Base-by-base conservation (phyloP, 371 early-diverging fungal genomes). In the Mortierella sp. region DNA sequence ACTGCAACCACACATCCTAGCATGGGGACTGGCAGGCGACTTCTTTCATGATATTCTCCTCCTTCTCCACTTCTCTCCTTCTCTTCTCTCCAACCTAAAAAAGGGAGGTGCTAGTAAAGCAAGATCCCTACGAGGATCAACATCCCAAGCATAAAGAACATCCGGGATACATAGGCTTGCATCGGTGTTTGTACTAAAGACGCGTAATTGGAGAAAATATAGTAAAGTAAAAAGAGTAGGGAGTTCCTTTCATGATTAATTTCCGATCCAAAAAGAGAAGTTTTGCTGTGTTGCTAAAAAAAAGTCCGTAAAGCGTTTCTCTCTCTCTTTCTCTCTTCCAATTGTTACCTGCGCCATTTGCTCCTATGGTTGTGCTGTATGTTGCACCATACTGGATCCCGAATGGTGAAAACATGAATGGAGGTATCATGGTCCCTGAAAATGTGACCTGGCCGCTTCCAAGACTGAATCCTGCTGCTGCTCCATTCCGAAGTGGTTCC, bases 61-160 rank as follows among this genome's bases (percentile, higher is more conserved):
- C 9, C 37, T 9, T 5, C 37, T 37, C 37, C 37, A 37, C 3
- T 37, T 9, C 37, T 37, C 3, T 37, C 3, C 9, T 37, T 37
- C n/a, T n/a, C n/a, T n/a, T n/a, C n/a, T n/a, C n/a, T n/a, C n/a
- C n/a, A n/a, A 37, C 9, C 3, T 37, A 37, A 37, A 37, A 37
- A 37, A 37, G 9, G 9, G 37, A 37, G 37, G 37, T 9, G 37
- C 57, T 81, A 91, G 63, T 86, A 86, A 46, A 90, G 85, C 48
- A 91, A 64, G 50, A 91, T 88, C 57, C 87, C 87, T 57, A 90
- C 85, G 9, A 90, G 76, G 50, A 90, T 75, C 75, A 91, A 83
- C 19, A 87, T 85, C 4, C 90, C 85, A 29, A 91, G 64, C 90
- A 91, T 91, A 81, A 92, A 84, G 37, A 91, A 84, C 68, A 92